Percentiles rank a stretch among this genome's conserved stretches.
Evolutionary conservation across 2,329 filamentous ascomycete genomes (phyloP).

Genomic region (Teratosphaeria pseudoeucalypti): DNA sequence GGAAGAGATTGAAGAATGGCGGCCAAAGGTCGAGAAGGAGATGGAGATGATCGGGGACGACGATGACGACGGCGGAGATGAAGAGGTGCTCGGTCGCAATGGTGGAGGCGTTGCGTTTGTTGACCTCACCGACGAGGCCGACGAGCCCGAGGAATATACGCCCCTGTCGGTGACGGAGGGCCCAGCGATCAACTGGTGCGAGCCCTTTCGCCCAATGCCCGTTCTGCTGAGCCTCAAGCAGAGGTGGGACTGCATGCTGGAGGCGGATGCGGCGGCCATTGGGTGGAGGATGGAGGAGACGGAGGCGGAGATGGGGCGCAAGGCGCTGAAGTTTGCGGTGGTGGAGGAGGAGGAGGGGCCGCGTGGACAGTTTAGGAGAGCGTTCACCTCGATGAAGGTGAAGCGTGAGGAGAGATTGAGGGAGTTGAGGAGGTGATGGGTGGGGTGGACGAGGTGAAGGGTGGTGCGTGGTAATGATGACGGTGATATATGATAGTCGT

Average conservation of each 20-base stretch:
- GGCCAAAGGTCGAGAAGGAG: neutral
- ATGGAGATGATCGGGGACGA: neutral
- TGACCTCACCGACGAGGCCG: neutral
- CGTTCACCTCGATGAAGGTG: neutral
- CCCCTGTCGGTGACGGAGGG: neutral
- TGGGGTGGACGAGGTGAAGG: neutral
- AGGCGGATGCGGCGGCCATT: neutral
- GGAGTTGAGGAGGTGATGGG: neutral
- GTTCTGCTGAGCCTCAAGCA: neutral
- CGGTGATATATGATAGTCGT: neutral
- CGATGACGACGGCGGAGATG: neutral
- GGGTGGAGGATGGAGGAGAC: neutral
- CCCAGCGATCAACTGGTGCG: neutral
- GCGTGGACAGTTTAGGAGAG: neutral
- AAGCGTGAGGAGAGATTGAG: neutral
- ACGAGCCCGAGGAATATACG: neutral
- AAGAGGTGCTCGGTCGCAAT: neutral
- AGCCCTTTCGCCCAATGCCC: neutral
- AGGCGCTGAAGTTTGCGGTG: neutral
- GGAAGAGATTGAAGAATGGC: neutral
- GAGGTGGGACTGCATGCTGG: neutral
- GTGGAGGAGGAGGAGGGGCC: neutral
- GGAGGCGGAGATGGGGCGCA: neutral
- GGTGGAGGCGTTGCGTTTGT: neutral
- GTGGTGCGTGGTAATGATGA: too few species aligned